Evolutionary conservation across 805 yeast species (phyloP), one percentile per base, ranked within the genome.

Genomic region (Candida suzukii): DNA sequence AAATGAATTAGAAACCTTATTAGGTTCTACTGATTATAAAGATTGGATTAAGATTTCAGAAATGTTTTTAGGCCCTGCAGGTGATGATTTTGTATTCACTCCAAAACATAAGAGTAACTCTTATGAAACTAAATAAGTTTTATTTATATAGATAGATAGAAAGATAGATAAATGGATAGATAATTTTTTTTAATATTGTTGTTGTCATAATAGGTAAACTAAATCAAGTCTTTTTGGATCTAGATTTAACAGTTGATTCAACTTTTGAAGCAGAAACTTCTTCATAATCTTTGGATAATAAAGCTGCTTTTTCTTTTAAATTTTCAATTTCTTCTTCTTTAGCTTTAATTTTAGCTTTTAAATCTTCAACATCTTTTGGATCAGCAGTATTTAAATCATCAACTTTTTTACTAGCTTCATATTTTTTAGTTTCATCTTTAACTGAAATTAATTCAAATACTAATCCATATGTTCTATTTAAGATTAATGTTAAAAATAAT

Each of bases 31-130:
- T 4, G 95, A 91, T 64, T 87, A 81, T 64, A 75, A 73, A 54
- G 99, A 93, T 63, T 93, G 99, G 99, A 85, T 93, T 59, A 93
- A 90, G 64, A 77, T 93, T 50, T 77, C 95, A 16, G 99, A 93
- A 61, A 78, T 90, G 95, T 91, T 91, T 58, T 72, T 91, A 49
- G 99, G 99, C 18, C 88, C 87, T 43, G 85, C 83, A 1, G 78
- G 81, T 41, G 83, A 77, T 2, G 68, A 65, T 33, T 93, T 93
- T 64, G 76, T 74, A 39, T 93, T 88, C 57, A 73, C 74, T 41
- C 99, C 99, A 41, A 93, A 93, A 64, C 99, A 93, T 61, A 93
- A 93, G 72, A 86, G 96, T 64, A 93, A 85, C 52, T 73, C 96
- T 2, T 87, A 76, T 53, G 74, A 70, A 42, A 42, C n/a, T 10